Conservation (phyloP, 371 early-diverging fungal genomes). For the Mortierella sp. region DNA sequence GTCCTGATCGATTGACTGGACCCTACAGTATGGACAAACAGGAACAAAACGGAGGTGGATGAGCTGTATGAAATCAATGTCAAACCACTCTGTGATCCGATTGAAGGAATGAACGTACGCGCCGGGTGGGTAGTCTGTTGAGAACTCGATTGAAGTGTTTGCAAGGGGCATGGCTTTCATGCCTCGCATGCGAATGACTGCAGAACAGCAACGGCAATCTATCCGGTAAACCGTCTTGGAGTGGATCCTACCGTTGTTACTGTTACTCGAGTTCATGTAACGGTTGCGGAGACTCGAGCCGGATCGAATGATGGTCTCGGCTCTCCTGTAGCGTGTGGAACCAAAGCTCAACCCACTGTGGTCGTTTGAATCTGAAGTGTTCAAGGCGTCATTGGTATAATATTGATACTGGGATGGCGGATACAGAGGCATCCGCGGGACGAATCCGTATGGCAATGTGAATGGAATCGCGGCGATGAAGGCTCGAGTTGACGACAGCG, state of each 20-base stretch:
- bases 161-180: slow-evolving; percentile 63
- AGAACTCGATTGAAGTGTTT: slow-evolving; percentile 59
- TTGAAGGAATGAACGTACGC: slow-evolving; percentile 35
- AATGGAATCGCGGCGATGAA: too few relatives aligned
- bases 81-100: background rate
- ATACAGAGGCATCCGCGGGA: slow-evolving; percentile 19
- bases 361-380: slow-evolving; percentile 3
- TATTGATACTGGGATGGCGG: slow-evolving; percentile 27
- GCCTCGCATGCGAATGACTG: slow-evolving; percentile 47
- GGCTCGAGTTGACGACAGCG: too few relatives aligned
- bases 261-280: background rate
- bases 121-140: slow-evolving; percentile 58
- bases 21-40: slow-evolving; percentile 59
- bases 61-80: slow-evolving; percentile 2
- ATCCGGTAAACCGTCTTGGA: slow-evolving; percentile 55
- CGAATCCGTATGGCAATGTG: too few relatives aligned
- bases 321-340: too few relatives aligned
- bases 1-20: slow-evolving; percentile 88
- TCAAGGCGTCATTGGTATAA: slow-evolving; percentile 1
- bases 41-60: too few relatives aligned
- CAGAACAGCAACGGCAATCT: slow-evolving; percentile 49
- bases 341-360: slow-evolving; percentile 6
- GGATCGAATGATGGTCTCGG: slow-evolving; percentile 6
- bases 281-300: slow-evolving; percentile 23
- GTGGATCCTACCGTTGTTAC: slow-evolving; percentile 6